Evolutionary conservation across 1,284 basidiomycete species (phyloP).

Genomic region (Cutaneotrichosporon sp.): DNA sequence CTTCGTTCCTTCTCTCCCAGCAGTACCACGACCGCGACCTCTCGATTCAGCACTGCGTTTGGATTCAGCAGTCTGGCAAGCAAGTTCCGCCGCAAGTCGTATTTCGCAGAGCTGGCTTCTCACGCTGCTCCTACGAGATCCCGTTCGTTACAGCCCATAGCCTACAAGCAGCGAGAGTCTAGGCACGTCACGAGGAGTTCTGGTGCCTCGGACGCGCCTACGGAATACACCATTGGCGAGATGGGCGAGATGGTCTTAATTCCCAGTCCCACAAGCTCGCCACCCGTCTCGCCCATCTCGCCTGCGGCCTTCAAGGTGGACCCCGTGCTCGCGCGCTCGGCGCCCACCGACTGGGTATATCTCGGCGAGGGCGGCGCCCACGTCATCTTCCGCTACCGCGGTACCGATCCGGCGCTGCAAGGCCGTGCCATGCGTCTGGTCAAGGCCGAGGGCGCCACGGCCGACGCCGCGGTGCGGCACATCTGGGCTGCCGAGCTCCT

Average conservation of each 20-base stretch:
- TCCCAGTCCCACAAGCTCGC: constrained; percentile 11
- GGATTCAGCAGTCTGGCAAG: constrained; percentile 31
- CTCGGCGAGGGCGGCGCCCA: constrained; percentile 86
- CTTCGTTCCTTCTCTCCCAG: constrained; percentile 26
- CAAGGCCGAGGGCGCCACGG: constrained; percentile 10
- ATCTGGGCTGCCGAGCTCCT: constrained; percentile 38
- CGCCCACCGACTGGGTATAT: constrained; percentile 69
- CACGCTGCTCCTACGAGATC: constrained; percentile 2
- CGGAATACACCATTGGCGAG: constrained; percentile 37
- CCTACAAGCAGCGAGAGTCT: neutral
- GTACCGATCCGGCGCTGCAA: constrained; percentile 59
- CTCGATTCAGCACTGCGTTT: constrained; percentile 24
- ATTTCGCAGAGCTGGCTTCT: constrained; percentile 7
- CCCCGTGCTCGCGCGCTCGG: constrained; percentile 22
- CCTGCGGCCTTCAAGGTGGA: neutral
- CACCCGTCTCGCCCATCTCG: neutral
- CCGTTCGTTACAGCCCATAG: constrained; percentile 5
- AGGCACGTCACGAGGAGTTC: constrained; percentile 14
- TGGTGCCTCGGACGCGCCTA: constrained; percentile 29
- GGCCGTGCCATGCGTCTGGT: constrained; percentile 64
- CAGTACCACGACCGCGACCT: constrained; percentile 20
- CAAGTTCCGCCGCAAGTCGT: constrained; percentile 33
- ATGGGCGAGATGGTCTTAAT: constrained; percentile 41
- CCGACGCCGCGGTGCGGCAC: constrained; percentile 16
- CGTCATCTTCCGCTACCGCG: constrained; percentile 76